A percentile compares a stretch with the other conserved stretches of the same genome.
phyloP scores from a whole-genome alignment of 352 stramenopile species.

The Pythium folliculosum region DNA sequence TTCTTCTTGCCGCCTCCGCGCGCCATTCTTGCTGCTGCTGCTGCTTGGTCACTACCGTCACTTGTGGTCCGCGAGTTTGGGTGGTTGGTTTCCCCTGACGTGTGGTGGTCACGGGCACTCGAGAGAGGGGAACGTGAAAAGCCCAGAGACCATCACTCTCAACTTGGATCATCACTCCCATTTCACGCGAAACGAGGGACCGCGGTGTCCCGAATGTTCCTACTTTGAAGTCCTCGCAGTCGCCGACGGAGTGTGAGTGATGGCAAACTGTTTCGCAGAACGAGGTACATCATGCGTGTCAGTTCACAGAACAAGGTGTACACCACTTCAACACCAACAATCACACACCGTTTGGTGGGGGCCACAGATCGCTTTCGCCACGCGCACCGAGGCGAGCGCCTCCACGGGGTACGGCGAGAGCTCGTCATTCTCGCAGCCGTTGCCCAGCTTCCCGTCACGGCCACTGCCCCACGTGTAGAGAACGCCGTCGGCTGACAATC shows the following conservation, averaged over 20 bases:
- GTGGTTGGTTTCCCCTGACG: slow-evolving; percentile 17
- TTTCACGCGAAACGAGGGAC: neutral
- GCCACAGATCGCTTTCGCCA: slow-evolving; percentile 54
- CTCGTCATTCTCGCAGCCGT: slow-evolving; percentile 60
- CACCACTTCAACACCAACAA: neutral
- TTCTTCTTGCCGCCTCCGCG: slow-evolving; percentile 74
- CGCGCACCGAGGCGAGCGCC: slow-evolving; percentile 57
- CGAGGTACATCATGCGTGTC: neutral
- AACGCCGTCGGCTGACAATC: slow-evolving; percentile 44
- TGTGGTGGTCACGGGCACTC: slow-evolving; percentile 14
- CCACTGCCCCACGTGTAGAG: slow-evolving; percentile 76
- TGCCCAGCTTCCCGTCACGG: slow-evolving; percentile 68
- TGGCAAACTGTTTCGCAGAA: slow-evolving; percentile 35
- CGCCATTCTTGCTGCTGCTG: slow-evolving; percentile 40
- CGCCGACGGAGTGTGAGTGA: slow-evolving; percentile 48
- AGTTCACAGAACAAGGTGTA: slow-evolving; percentile 21
- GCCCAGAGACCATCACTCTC: slow-evolving; percentile 18
- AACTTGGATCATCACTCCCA: slow-evolving; percentile 3
- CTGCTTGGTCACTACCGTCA: slow-evolving; percentile 4
- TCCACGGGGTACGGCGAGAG: slow-evolving; percentile 46
- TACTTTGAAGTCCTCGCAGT: slow-evolving; percentile 1
- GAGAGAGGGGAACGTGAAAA: slow-evolving; percentile 3
- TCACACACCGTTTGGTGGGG: slow-evolving; percentile 57
- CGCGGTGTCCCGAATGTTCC: slow-evolving; percentile 14
- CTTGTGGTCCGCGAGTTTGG: neutral